Percentiles rank a stretch among this genome's conserved stretches.
These are phyloP conservation scores for Lasiosphaeria miniovina DNA, from an alignment of 495 filamentous ascomycete genomes.

Conservation along the genomic window DNA sequence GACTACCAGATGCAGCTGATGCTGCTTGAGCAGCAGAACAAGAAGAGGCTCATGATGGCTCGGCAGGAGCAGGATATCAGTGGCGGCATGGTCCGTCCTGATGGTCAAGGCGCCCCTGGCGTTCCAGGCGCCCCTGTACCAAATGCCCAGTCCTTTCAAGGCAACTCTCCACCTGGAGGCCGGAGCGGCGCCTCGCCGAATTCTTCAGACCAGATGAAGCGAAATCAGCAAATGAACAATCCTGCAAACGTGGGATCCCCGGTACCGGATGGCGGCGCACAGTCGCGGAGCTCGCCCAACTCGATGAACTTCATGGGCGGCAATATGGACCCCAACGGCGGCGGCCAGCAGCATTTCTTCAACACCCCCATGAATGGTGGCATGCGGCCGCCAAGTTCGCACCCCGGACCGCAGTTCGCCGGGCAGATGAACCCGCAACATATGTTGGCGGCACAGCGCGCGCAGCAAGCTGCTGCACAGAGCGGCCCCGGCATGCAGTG, in stretches of 20 bases:
- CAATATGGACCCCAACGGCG: conserved; percentile 57
- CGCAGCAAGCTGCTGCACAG: conserved; percentile 34
- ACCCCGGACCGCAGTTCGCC: conserved; percentile 63
- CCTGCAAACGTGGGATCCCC: conserved; percentile 73
- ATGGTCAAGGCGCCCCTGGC: conserved; percentile 52
- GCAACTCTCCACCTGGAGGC: conserved; percentile 78
- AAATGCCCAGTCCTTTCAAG: conserved; percentile 54
- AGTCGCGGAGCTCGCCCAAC: conserved; percentile 78
- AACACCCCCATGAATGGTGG: conserved; percentile 57
- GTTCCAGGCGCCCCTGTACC: conserved; percentile 53
- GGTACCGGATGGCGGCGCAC: conserved; percentile 59
- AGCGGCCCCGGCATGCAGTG: conserved; percentile 46
- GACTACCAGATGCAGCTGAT: conserved; percentile 99
- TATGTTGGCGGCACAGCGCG: conserved; percentile 32
- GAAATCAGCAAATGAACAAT: conserved; percentile 84
- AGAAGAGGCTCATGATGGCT: conserved; percentile 94
- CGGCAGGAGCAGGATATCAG: conserved; percentile 90
- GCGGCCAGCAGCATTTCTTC: conserved; percentile 22
- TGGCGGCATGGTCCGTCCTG: conserved; percentile 46
- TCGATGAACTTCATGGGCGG: conserved; percentile 70
- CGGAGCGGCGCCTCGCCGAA: conserved; percentile 84
- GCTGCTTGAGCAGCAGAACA: conserved; percentile 98
- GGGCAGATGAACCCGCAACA: conserved; percentile 58
- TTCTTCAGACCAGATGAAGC: conserved; percentile 84
- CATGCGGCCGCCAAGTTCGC: conserved; percentile 86